Percentiles rank a stretch among this genome's conserved stretches.
These are phyloP conservation scores for Penicillium malachiteum DNA, from an alignment of 495 filamentous ascomycete genomes.

Conservation along the genomic window DNA sequence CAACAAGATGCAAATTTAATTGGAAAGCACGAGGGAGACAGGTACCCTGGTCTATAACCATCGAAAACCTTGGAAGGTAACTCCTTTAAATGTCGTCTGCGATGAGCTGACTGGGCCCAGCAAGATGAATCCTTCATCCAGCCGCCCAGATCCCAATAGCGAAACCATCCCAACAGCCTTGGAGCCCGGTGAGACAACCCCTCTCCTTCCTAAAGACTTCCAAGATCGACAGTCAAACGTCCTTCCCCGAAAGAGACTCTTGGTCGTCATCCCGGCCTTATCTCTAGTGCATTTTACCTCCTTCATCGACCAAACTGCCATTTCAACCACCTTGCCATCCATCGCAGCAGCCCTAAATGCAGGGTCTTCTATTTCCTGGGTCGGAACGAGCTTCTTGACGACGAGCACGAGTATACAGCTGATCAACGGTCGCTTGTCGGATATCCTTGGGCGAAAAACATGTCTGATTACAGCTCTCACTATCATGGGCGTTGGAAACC, in stretches of 20 bases:
- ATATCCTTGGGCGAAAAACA: slow-evolving; percentile 37
- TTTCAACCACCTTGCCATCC: slow-evolving; percentile 33
- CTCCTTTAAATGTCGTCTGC: no score
- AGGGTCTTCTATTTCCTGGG: slow-evolving; percentile 32
- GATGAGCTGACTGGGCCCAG: no score
- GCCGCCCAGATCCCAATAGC: background rate
- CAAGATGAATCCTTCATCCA: background rate
- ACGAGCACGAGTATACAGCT: slow-evolving; percentile 33
- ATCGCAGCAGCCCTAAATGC: slow-evolving; percentile 28
- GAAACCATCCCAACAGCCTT: background rate
- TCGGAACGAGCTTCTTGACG: slow-evolving; percentile 28
- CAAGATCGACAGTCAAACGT: background rate
- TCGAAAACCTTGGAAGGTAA: no score
- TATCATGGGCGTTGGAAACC: slow-evolving; percentile 25
- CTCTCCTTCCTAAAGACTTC: background rate
- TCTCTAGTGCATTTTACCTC: slow-evolving; percentile 19
- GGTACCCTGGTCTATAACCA: no score
- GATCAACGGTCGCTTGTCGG: slow-evolving; percentile 32
- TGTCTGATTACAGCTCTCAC: slow-evolving; percentile 19
- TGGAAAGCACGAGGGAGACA: no score
- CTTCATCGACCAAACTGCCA: slow-evolving; percentile 30
- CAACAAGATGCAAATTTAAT: no score
- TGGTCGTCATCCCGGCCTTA: background rate
- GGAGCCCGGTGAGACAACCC: background rate
- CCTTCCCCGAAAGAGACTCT: background rate